Conservation (phyloP, 345 rosid species). For the Murraya koenigii region DNA sequence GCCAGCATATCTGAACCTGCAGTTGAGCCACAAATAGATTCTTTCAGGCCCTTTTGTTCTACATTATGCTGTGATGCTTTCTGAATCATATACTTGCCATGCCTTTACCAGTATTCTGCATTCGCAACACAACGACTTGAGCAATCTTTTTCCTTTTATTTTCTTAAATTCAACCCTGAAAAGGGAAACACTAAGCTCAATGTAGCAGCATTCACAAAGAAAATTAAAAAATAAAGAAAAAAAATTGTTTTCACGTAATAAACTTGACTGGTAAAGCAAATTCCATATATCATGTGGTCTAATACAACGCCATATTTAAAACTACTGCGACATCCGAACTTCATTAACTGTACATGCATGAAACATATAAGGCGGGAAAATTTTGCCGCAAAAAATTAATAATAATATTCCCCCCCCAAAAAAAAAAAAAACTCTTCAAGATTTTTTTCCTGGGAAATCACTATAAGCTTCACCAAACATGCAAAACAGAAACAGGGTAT, state of each 20-base stretch:
- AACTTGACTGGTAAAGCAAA: neutral
- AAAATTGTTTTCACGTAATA: neutral
- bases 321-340: neutral
- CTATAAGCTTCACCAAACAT: no score
- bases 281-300: neutral
- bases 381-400: neutral
- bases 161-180: slow-evolving; percentile 2
- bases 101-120: neutral
- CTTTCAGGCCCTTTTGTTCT: neutral
- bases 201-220: neutral
- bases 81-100: neutral
- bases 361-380: neutral
- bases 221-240: neutral
- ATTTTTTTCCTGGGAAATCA: no score
- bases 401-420: no score
- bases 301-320: neutral
- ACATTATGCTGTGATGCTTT: neutral
- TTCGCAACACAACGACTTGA: slow-evolving; percentile 11
- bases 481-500: no score
- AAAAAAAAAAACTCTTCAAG: no score
- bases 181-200: neutral
- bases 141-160: neutral
- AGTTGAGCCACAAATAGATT: neutral
- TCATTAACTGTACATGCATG: slow-evolving; percentile 1
- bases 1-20: slow-evolving; percentile 1